Evolutionary conservation across 345 rosid species (phyloP).

Genomic region (Erodium maritimum): DNA sequence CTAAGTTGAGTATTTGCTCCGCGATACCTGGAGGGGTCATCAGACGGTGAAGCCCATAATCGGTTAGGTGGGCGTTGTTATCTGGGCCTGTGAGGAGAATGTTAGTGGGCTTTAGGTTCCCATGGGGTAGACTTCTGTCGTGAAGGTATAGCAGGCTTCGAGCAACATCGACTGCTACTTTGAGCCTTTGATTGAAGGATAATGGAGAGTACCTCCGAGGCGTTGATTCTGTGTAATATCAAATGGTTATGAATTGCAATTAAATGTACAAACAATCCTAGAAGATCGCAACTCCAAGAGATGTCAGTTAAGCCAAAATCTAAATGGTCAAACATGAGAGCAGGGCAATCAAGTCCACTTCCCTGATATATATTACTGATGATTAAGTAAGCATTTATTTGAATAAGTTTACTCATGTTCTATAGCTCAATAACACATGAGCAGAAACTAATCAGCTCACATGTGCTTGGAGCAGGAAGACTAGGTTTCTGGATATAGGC

Average conservation of each 20-base stretch:
- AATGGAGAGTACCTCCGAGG: conserved; percentile 76
- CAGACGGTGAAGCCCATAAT: conserved; percentile 75
- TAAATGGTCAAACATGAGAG: neutral
- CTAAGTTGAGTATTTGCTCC: conserved; percentile 78
- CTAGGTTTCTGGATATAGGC: neutral
- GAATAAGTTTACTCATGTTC: neutral
- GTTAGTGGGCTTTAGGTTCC: conserved; percentile 81
- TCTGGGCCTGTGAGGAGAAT: conserved; percentile 52
- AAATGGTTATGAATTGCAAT: neutral
- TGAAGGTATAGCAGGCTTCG: conserved; percentile 63
- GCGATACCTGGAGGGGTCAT: conserved; percentile 77
- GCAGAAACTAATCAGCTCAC: too few relatives aligned
- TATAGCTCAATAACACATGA: too few relatives aligned
- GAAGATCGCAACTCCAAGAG: conserved; percentile 1
- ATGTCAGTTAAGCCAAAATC: neutral
- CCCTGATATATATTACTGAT: too few relatives aligned
- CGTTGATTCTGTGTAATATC: conserved; percentile 55
- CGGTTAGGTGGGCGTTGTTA: conserved; percentile 42
- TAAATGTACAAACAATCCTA: neutral
- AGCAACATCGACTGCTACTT: conserved; percentile 71
- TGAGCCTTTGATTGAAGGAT: conserved; percentile 68
- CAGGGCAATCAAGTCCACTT: neutral
- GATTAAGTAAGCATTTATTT: neutral
- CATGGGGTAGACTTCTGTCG: conserved; percentile 72
- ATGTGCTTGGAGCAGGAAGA: neutral